These are phyloP conservation scores for Sporisorium iseilematis-ciliati DNA, from an alignment of 1,284 basidiomycete species.

Conservation along the genomic window DNA sequence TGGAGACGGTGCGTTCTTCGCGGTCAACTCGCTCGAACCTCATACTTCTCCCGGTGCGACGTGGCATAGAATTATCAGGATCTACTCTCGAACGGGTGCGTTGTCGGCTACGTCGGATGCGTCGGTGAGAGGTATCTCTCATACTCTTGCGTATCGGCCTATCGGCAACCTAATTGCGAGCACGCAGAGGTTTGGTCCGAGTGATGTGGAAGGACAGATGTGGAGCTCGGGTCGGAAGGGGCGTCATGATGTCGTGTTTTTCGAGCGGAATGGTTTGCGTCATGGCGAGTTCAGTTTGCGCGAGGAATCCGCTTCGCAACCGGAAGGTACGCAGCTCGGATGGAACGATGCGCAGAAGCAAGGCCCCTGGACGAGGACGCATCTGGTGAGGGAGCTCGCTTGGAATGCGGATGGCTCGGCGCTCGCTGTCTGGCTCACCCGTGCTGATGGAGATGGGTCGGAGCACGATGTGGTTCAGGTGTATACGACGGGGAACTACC, in stretches of 20 bases:
- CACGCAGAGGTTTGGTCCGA: slow-evolving; percentile 84
- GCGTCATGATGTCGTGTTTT: slow-evolving; percentile 90
- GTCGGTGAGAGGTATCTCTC: slow-evolving; percentile 83
- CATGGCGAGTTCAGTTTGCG: slow-evolving; percentile 88
- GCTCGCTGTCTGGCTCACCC: slow-evolving; percentile 82
- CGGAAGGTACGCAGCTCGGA: slow-evolving; percentile 61
- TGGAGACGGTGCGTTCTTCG: slow-evolving; percentile 90
- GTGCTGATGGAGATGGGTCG: slow-evolving; percentile 7
- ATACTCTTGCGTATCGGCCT: slow-evolving; percentile 86
- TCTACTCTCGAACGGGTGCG: slow-evolving; percentile 75
- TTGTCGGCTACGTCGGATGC: slow-evolving; percentile 87
- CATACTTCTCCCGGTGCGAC: slow-evolving; percentile 11
- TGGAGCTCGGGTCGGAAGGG: slow-evolving; percentile 65
- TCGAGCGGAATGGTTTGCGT: slow-evolving; percentile 92
- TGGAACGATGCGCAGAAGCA: slow-evolving; percentile 25
- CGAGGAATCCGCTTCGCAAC: slow-evolving; percentile 70
- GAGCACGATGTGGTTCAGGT: slow-evolving; percentile 77
- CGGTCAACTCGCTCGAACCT: slow-evolving; percentile 79
- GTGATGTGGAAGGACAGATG: slow-evolving; percentile 71
- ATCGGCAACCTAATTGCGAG: slow-evolving; percentile 84
- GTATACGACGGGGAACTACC: slow-evolving; percentile 95
- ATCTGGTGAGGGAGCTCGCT: slow-evolving; percentile 79
- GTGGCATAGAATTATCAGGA: slow-evolving; percentile 81
- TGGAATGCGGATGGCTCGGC: slow-evolving; percentile 93
- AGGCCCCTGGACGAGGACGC: slow-evolving; percentile 51